Evolutionary conservation across 495 filamentous ascomycete genomes (phyloP), one percentile per base, ranked within the genome.

Genomic region (Parmelia sp.): DNA sequence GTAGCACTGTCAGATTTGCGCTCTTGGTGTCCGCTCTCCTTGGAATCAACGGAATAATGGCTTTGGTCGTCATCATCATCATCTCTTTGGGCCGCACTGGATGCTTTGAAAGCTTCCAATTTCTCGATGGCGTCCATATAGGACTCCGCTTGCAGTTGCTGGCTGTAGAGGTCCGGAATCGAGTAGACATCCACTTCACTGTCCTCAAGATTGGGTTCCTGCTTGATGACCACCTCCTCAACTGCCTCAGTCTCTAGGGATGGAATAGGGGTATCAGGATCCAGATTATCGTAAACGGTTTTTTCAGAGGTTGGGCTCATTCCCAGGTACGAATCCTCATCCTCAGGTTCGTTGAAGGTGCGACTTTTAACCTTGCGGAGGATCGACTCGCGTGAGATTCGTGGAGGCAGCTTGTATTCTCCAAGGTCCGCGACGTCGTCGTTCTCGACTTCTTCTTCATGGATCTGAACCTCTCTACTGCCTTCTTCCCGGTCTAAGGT

Each of bases 311-410:
- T 76, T 29, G 82, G 78, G 65, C 83, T 84, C 2, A 82, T 79
- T 8, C 75, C 75, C 0, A 82, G 73, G 11, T 87, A 86, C 61
- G 80, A 82, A 53, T 85, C 84, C 63, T 84, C 82, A n/a, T 84
- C 84, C 57, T 90, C 86, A 44, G 77, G 74, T 19, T 73, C 40
- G 42, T 60, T 58, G 73, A 74, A 74, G 51, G 51, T 67, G 71
- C 64, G 77, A 68, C 70, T 87, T 68, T 92, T 91, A 29, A 97
- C 86, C 63, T 91, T 91, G 21, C 91, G 85, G 57, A 96, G 76
- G 63, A 97, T 97, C 0, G 92, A 96, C 71, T 97, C 94, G 27
- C 94, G 83, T 40, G 94, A 97, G 70, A 96, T 93, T 35, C 86
- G 88, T 19, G 90, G 89, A 37, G 87, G 83, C 0, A 87, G 74